phyloP scores from a whole-genome alignment of 768 basidiomycete genomes.

The Pleurotus pulmonarius region DNA sequence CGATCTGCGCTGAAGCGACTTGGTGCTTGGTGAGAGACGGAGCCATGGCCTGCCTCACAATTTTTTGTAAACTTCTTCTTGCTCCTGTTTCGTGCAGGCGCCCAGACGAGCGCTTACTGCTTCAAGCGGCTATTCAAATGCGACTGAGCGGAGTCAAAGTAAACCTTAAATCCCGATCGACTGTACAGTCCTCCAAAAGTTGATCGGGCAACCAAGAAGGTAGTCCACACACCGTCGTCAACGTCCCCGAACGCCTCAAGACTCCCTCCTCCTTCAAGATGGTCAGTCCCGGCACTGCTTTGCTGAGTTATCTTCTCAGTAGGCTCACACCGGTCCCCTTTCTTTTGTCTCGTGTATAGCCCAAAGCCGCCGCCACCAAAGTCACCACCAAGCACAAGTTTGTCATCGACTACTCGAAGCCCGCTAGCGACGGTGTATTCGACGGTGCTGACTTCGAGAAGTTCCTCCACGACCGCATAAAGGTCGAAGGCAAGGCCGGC shows the following conservation, averaged over 20 bases:
- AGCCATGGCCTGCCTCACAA: constrained; percentile 28
- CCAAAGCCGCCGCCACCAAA: constrained; percentile 55
- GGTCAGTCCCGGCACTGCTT: constrained; percentile 77
- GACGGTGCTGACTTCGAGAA: constrained; percentile 70
- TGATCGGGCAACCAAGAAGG: background rate
- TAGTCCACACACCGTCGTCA: background rate
- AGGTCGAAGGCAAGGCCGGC: constrained; percentile 89
- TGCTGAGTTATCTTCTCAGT: constrained; percentile 93
- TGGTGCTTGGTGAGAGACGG: constrained; percentile 56
- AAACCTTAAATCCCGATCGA: constrained; percentile 26
- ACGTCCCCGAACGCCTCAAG: constrained; percentile 22
- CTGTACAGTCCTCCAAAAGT: constrained; percentile 50
- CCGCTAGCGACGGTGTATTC: constrained; percentile 58
- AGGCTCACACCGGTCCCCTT: constrained; percentile 60
- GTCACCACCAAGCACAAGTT: constrained; percentile 69
- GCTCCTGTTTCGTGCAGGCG: background rate
- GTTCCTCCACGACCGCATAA: constrained; percentile 90
- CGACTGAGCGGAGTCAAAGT: background rate
- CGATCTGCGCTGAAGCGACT: constrained; percentile 69
- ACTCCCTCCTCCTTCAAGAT: constrained; percentile 45
- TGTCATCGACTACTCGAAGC: constrained; percentile 81
- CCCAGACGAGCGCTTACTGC: background rate
- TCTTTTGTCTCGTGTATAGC: constrained; percentile 35
- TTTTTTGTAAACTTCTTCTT: background rate
- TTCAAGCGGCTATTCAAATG: background rate